Base-by-base conservation (phyloP, 1,284 basidiomycete genomes). In the Apiotrichum brassicae region DNA sequence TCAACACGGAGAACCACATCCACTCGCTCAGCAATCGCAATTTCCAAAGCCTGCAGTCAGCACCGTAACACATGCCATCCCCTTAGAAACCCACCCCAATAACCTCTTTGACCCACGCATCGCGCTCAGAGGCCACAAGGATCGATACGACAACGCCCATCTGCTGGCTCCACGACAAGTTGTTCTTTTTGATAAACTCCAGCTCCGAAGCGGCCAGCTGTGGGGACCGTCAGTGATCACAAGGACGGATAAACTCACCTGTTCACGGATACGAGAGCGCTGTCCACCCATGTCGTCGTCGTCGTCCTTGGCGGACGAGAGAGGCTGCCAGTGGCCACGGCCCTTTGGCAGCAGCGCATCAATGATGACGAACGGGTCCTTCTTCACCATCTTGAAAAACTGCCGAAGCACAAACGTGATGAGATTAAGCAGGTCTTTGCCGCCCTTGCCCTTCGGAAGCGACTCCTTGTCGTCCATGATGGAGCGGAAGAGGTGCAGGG, bases 261-360 rank as follows among this genome's bases (percentile, higher is more conserved):
- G 61, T 64, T 64, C 70, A 49, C 57, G 63, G 56, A 66, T 65
- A 61, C 66, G 71, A 47, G 64, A 54, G 59, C 74, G 48, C 46
- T 67, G 54, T 61, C 76, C 66, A 69, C 77, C 60, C 67, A 70
- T 68, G n/a, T 64, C 73, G 77, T 83, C 70, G 35, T 65, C 68
- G 37, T 59, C 60, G 12, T 56, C 57, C 13, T 67, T 68, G 19
- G 51, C 52, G 11, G 83, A 86, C 9, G 87, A 90, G 60, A 81
- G 82, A 54, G 81, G 79, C 71, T 91, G 91, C 89, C 89, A 92
- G 58, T 82, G 76, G 18, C 85, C 82, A 57, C 87, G 79, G 64
- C 86, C 87, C 76, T 90, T 93, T 6, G 89, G 89, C 74, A 85
- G 90, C 76, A 92, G 86, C 3, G 85, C 85, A 77, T 95, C 89